phyloP scores from a whole-genome alignment of 768 basidiomycete species.

The Amanita pallidorosea region DNA sequence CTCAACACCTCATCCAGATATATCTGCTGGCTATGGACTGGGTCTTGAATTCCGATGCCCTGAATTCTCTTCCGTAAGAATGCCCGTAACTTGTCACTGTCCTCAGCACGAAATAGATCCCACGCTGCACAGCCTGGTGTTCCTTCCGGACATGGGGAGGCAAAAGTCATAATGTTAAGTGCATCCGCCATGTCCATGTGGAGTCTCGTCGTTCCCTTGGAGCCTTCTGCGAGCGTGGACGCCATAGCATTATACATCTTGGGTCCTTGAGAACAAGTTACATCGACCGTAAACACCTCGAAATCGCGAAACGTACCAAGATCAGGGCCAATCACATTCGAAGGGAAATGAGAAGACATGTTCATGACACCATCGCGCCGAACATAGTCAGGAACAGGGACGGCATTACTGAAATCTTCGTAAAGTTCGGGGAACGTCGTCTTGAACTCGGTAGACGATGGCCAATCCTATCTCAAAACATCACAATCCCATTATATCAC shows the following conservation, averaged over 20 bases:
- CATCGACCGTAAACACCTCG: constrained; percentile 5
- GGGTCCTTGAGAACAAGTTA: constrained; percentile 44
- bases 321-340: constrained; percentile 69
- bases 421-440: constrained; percentile 75
- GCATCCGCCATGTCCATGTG: constrained; percentile 97
- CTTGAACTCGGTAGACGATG: constrained; percentile 78
- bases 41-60: constrained; percentile 38
- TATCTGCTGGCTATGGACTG: constrained; percentile 84
- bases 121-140: constrained; percentile 78
- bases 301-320: constrained; percentile 39
- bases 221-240: constrained; percentile 51
- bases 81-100: constrained; percentile 63
- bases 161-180: constrained; percentile 82
- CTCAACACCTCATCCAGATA: constrained; percentile 69
- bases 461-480: constrained; percentile 69
- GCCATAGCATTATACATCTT: constrained; percentile 94
- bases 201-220: constrained; percentile 76
- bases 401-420: constrained; percentile 71
- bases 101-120: constrained; percentile 82
- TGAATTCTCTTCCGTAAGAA: constrained; percentile 62
- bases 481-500: neutral
- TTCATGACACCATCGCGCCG: constrained; percentile 84
- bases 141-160: constrained; percentile 44
- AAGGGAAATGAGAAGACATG: constrained; percentile 81
- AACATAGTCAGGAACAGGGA: constrained; percentile 88